Base-by-base conservation (phyloP, 805 yeast species). In the Ogataea trehalophila region DNA sequence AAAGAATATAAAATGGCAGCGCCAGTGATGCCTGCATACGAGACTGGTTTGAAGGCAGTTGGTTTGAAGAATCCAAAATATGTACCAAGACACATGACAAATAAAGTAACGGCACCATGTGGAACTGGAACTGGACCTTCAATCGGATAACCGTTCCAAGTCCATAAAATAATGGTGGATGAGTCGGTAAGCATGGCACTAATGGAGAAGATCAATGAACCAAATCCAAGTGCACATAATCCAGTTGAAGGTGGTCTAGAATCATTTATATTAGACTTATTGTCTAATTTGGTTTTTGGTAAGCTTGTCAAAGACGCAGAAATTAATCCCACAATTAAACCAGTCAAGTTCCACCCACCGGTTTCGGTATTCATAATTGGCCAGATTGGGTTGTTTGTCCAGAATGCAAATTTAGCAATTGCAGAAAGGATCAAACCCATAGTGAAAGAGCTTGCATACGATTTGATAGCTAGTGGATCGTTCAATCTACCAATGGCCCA, bases 121-220 rank as follows among this genome's bases (percentile, higher is more conserved):
- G 95, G 89, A 40, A 90, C 80, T 13, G 97, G 95, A 4, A 86
- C 75, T 11, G 97, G 97, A 0, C 95, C 95, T 4, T 71, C 69
- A n/a, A 87, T 72, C 38, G 95, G 96, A 63, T 76, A 92, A 1
- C 99, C 99, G 51, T 83, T 86, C 98, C 98, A 94, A n/a, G 82
- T 80, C 97, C 97, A 94, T 41, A 83, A 73, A n/a, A 88, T 85
- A 39, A 92, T 74, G 9, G 94, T 86, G 2, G 95, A 83, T 0
- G 97, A 77, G 63, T 94, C 99, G 3, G 88, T 77, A 41, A 90
- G 65, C 72, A 83, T 78, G 14, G 95, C 86, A 55, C 83, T 84
- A 34, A 86, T 65, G 6, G 85, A 78, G 62, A 82, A 92, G 29
- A 89, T 63, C 47, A 85, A 72, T 1, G 89, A 80, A 22, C 95